These are phyloP conservation scores for Xylaria grammica DNA, from an alignment of 495 filamentous ascomycete genomes.

Conservation along the genomic window DNA sequence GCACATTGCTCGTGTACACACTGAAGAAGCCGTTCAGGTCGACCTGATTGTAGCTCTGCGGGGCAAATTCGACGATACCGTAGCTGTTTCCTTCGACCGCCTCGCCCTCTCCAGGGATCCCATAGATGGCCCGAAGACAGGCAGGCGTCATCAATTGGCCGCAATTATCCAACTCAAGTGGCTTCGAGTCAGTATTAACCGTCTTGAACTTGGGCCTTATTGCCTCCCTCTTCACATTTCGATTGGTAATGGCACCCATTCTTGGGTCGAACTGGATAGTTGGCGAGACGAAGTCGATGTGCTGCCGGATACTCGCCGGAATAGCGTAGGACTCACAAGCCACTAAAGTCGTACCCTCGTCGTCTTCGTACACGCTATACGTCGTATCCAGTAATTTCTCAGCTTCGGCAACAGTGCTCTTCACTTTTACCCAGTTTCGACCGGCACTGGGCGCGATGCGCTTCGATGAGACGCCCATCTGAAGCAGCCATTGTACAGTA, in stretches of 20 bases:
- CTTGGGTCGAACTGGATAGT: slow-evolving; percentile 37
- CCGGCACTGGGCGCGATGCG: slow-evolving; percentile 6
- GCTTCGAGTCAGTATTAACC: neutral
- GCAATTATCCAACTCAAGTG: slow-evolving; percentile 31
- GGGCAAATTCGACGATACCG: slow-evolving; percentile 43
- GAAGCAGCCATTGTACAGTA: slow-evolving; percentile 6
- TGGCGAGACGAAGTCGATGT: slow-evolving; percentile 34
- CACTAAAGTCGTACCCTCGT: slow-evolving; percentile 49
- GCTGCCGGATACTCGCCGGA: slow-evolving; percentile 26
- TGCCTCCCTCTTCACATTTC: neutral
- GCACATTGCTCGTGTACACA: slow-evolving; percentile 40
- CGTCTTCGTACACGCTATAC: slow-evolving; percentile 53
- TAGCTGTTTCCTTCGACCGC: slow-evolving; percentile 34
- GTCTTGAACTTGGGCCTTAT: neutral
- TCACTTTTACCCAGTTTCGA: slow-evolving; percentile 10
- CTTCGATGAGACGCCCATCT: slow-evolving; percentile 16
- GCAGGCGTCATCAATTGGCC: slow-evolving; percentile 38
- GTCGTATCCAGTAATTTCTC: slow-evolving; percentile 48
- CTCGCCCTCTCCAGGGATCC: slow-evolving; percentile 22
- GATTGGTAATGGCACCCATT: neutral
- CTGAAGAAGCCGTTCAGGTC: slow-evolving; percentile 62
- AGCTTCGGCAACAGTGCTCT: slow-evolving; percentile 23
- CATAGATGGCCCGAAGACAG: slow-evolving; percentile 41
- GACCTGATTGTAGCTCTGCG: slow-evolving; percentile 47
- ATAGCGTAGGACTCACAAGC: slow-evolving; percentile 50